Conservation (phyloP, 768 basidiomycete genomes). For the Pisolithus marmoratus region DNA sequence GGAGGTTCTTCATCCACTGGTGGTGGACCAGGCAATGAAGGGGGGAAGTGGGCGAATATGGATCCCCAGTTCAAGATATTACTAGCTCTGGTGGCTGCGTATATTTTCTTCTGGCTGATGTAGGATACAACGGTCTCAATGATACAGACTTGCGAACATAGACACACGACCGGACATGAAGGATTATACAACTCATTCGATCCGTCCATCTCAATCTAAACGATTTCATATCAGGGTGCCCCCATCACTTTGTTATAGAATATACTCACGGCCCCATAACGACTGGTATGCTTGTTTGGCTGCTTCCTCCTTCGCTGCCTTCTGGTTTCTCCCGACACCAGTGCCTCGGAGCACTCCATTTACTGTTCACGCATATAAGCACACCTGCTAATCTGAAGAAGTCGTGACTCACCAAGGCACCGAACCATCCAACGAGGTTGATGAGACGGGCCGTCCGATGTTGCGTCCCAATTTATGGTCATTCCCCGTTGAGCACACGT, state of each 20-base stretch:
- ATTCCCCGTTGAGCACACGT: conserved; percentile 44
- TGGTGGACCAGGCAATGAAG: conserved; percentile 28
- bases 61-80: conserved; percentile 67
- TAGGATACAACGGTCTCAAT: conserved; percentile 9
- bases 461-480: conserved; percentile 41
- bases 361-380: conserved; percentile 32
- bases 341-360: conserved; percentile 43
- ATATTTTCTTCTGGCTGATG: conserved; percentile 48
- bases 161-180: no score
- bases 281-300: conserved; percentile 48
- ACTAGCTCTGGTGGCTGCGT: conserved; percentile 56
- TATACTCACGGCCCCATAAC: conserved; percentile 41
- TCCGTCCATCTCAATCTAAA: neutral
- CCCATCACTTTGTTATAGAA: neutral
- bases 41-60: conserved; percentile 40
- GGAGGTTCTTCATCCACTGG: conserved; percentile 41
- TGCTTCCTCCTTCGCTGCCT: conserved; percentile 65
- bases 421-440: conserved; percentile 52
- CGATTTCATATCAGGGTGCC: neutral
- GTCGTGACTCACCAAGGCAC: conserved; percentile 41
- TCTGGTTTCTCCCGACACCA: conserved; percentile 55
- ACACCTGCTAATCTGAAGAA: neutral
- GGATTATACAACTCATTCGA: neutral
- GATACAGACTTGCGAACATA: neutral
- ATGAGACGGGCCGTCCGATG: conserved; percentile 46